phyloP scores from a whole-genome alignment of 1,284 basidiomycete genomes.

The Amylostereum areolatum region DNA sequence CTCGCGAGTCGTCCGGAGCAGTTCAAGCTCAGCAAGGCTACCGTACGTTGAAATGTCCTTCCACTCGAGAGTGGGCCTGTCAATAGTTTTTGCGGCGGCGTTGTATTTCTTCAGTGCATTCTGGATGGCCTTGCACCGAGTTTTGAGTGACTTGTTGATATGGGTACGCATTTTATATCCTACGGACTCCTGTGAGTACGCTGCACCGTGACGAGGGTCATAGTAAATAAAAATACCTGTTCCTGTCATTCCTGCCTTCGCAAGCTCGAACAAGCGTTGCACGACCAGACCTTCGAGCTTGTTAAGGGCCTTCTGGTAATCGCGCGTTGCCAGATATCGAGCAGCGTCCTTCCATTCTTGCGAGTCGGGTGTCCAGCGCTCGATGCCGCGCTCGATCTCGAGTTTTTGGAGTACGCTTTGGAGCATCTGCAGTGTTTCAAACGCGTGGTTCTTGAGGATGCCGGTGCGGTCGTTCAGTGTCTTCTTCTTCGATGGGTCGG shows the following conservation, averaged over 20 bases:
- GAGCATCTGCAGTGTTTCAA: background rate
- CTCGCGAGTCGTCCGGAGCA: slow-evolving; percentile 21
- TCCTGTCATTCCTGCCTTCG: slow-evolving; percentile 14
- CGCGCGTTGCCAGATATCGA: slow-evolving; percentile 2
- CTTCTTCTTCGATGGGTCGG: background rate
- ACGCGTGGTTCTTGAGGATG: background rate
- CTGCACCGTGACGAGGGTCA: background rate
- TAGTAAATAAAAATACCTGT: slow-evolving; percentile 13
- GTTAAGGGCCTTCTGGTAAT: slow-evolving; percentile 14
- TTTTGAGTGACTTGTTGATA: slow-evolving; percentile 19
- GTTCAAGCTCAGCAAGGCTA: slow-evolving; percentile 27
- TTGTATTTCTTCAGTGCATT: slow-evolving; percentile 21
- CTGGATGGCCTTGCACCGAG: slow-evolving; percentile 16
- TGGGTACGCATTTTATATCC: slow-evolving; percentile 20
- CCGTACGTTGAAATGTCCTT: slow-evolving; percentile 22
- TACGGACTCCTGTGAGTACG: slow-evolving; percentile 4
- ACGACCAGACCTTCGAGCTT: slow-evolving; percentile 17
- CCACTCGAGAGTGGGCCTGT: slow-evolving; percentile 21
- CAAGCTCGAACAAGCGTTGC: slow-evolving; percentile 18
- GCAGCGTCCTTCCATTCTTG: slow-evolving; percentile 5
- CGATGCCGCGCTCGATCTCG: slow-evolving; percentile 6
- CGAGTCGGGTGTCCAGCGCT: slow-evolving; percentile 7
- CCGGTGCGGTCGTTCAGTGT: background rate
- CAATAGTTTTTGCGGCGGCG: slow-evolving; percentile 14
- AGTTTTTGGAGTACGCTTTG: background rate